Conservation (phyloP, 1,139 yeast genomes). For the Lodderomyces orthopsilosis region DNA sequence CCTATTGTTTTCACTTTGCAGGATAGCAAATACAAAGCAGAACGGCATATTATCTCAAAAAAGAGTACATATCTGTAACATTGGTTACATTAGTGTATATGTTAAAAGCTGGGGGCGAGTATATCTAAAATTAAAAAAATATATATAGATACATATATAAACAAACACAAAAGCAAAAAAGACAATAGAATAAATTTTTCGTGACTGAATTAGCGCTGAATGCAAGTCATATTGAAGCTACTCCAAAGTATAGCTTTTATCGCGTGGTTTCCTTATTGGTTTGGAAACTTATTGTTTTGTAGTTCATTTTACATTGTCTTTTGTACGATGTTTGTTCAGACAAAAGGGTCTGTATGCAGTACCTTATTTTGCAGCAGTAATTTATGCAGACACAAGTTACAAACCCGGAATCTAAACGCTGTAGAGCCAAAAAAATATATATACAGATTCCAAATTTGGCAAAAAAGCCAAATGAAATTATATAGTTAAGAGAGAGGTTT, state of each 20-base stretch:
- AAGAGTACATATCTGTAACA: no score
- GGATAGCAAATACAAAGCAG: no score
- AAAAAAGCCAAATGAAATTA: background rate
- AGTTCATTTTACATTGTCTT: no score
- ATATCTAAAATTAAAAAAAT: background rate
- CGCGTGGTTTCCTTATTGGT: no score
- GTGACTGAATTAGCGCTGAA: background rate
- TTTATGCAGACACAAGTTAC: slow-evolving; percentile 2
- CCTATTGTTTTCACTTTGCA: background rate
- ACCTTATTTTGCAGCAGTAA: background rate
- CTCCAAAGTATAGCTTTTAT: no score
- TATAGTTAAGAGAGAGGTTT: no score
- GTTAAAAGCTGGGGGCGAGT: background rate
- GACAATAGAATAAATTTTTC: background rate
- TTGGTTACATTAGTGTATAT: no score
- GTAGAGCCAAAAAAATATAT: background rate
- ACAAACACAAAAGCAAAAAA: background rate
- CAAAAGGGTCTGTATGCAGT: background rate
- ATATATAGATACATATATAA: background rate
- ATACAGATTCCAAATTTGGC: background rate
- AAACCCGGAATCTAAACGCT: background rate
- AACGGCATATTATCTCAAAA: no score
- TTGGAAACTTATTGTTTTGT: no score
- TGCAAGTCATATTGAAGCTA: no score
- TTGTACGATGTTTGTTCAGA: no score